These are phyloP conservation scores for Gaertneriomyces sp. DNA, from an alignment of 192 early-diverging fungal genomes.

Conservation along the genomic window DNA sequence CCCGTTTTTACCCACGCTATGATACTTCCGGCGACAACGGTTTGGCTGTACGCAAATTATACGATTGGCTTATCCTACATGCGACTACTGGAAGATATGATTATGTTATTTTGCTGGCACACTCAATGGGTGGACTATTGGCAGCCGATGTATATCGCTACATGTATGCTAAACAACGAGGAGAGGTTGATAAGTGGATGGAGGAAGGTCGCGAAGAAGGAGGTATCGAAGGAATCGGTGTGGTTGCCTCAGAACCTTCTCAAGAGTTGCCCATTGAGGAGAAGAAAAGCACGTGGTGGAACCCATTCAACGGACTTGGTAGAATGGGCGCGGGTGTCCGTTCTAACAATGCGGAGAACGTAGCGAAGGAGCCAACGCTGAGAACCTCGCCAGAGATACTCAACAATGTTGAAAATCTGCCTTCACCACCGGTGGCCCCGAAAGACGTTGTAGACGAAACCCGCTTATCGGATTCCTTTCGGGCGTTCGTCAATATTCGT, in stretches of 20 bases:
- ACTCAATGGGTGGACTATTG: slow-evolving; percentile 52
- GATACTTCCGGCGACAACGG: slow-evolving; percentile 39
- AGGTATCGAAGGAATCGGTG: not conserved
- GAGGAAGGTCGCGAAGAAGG: not conserved
- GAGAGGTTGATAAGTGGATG: slow-evolving; percentile 10
- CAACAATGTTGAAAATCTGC: not conserved
- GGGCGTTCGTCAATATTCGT: slow-evolving; percentile 43
- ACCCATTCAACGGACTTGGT: no score
- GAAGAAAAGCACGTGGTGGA: not conserved
- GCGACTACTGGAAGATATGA: slow-evolving; percentile 30
- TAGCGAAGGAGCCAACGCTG: no score
- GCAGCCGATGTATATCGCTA: slow-evolving; percentile 38
- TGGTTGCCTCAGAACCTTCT: not conserved
- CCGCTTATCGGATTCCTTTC: slow-evolving; percentile 21
- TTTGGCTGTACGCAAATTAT: slow-evolving; percentile 20
- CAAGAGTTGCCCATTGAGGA: no score
- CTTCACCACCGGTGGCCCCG: not conserved
- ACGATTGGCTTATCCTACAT: slow-evolving; percentile 36
- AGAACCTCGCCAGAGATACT: no score
- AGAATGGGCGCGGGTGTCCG: not conserved
- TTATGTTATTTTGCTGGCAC: slow-evolving; percentile 42
- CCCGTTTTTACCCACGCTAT: slow-evolving; percentile 33
- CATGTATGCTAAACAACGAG: slow-evolving; percentile 30
- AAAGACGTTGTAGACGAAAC: not conserved
- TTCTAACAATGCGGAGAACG: not conserved